Base-by-base conservation (phyloP, 164 flowering plant species). In the Umbellularia californica region DNA sequence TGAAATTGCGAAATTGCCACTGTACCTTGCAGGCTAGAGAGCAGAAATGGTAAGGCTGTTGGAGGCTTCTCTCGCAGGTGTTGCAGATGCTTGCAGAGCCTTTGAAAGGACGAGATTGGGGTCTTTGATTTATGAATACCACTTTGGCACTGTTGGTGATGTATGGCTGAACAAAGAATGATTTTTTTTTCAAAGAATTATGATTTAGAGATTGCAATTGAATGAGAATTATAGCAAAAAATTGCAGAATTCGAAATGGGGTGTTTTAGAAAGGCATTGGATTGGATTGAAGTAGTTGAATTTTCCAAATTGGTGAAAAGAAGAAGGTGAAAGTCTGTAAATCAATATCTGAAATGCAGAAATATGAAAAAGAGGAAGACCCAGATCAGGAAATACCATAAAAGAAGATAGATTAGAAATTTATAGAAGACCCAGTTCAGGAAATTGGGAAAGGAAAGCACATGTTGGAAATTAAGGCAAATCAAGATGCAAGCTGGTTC, bases 11-110 rank as follows among this genome's bases (percentile, higher is more conserved):
- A 55, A 55, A 55, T 13, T 55, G 60, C 60, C n/a, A 55, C 60
- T 14, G 60, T 75, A 83, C 85, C 85, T 81, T 83, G 78, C 85
- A 83, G 55, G 78, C 70, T 58, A 83, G 68, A 28, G 83, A 83
- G 79, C 85, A 83, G 72, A 78, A 79, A 13, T 71, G 80, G 82
- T 70, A 76, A 0, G 75, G 72, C 14, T 72, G 82, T 74, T 81
- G 82, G 68, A 81, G 80, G 62, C 65, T 73, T 66, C 83, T 76
- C 30, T 77, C 72, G 68, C 85, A 83, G 41, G 71, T 72, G 51
- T 52, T 58, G 77, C 83, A 83, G 66, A 72, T 24, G 65, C 63
- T 71, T 15, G 77, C 81, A 20, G 80, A 74, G 75, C 73, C 73
- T 73, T 77, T 80, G 62, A 74, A 64, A 28, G 79, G 75, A 14